A percentile compares a stretch with the other conserved stretches of the same genome.
phyloP scores from a whole-genome alignment of 2,329 filamentous ascomycete genomes.

The Leptodontidium sp. region DNA sequence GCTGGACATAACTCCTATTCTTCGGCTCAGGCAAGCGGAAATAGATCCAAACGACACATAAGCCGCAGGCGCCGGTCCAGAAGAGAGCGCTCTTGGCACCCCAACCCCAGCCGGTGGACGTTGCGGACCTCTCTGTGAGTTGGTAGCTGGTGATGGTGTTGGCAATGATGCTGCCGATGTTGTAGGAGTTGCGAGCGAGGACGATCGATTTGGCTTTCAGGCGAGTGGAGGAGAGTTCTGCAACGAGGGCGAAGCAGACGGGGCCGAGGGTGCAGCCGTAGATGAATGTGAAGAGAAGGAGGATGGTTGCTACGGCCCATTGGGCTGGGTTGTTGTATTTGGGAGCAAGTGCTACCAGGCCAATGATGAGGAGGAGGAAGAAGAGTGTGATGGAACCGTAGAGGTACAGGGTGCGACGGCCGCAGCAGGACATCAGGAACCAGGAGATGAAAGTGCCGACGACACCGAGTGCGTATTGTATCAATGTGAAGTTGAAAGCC shows the following conservation, averaged over 20 bases:
- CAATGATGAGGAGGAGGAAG: constrained; percentile 56
- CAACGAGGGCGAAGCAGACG: constrained; percentile 52
- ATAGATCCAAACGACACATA: constrained; percentile 48
- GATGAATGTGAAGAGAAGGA: constrained; percentile 51
- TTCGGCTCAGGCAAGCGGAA: constrained; percentile 52
- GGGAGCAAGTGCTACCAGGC: constrained; percentile 53
- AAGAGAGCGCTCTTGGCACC: constrained; percentile 52
- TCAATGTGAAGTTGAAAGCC: constrained; percentile 63
- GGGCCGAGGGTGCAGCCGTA: constrained; percentile 56
- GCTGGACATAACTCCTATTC: constrained; percentile 20
- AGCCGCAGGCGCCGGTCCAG: constrained; percentile 51
- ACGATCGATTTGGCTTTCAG: constrained; percentile 29
- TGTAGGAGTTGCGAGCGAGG: constrained; percentile 51
- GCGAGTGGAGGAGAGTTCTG: constrained; percentile 53
- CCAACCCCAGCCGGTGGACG: constrained; percentile 45
- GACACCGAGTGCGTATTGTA: constrained; percentile 55
- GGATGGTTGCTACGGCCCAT: constrained; percentile 53
- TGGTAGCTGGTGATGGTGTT: constrained; percentile 76
- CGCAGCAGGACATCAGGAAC: constrained; percentile 55
- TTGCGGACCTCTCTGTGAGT: constrained; percentile 51
- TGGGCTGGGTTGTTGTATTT: constrained; percentile 49
- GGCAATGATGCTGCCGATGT: constrained; percentile 46
- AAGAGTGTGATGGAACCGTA: constrained; percentile 53
- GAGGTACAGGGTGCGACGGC: constrained; percentile 59
- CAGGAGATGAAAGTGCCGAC: constrained; percentile 60